A percentile compares a stretch with the other conserved stretches of the same genome.
These are phyloP conservation scores for Alliaria petiolata DNA, from an alignment of 345 rosid species.

Conservation along the genomic window DNA sequence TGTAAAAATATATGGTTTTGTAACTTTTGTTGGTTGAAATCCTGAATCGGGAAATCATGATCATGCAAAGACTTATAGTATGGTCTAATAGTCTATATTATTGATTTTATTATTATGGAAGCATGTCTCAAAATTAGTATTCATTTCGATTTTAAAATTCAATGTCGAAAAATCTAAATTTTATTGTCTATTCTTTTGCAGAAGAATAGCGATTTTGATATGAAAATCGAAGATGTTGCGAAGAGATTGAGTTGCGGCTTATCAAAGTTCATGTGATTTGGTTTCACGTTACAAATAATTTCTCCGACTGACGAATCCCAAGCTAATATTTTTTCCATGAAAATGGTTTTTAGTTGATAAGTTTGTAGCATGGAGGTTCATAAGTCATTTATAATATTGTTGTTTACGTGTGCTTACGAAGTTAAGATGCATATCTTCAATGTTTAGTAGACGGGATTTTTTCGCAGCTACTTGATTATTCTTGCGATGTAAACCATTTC, in stretches of 20 bases:
- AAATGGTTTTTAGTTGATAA: constrained; percentile 8
- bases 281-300: not conserved
- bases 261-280: constrained; percentile 38
- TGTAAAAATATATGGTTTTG: not conserved
- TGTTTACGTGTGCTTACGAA: not conserved
- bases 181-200: constrained; percentile 29
- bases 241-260: constrained; percentile 49
- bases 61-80: too few relatives aligned
- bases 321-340: not conserved
- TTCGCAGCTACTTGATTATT: constrained; percentile 6
- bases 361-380: not conserved
- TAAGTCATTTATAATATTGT: not conserved
- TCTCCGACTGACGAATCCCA: not conserved
- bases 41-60: too few relatives aligned
- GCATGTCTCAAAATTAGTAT: not conserved
- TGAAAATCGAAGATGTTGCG: constrained; percentile 56
- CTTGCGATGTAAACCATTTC: constrained; percentile 8
- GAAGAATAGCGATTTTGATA: constrained; percentile 55
- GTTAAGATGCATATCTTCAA: not conserved
- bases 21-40: not conserved
- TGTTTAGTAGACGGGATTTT: not conserved
- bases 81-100: too few relatives aligned
- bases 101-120: not conserved
- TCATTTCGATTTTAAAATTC: not conserved
- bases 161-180: not conserved